Base-by-base conservation (phyloP, 139 green algal species). In the Chlamydomonas applanata region DNA sequence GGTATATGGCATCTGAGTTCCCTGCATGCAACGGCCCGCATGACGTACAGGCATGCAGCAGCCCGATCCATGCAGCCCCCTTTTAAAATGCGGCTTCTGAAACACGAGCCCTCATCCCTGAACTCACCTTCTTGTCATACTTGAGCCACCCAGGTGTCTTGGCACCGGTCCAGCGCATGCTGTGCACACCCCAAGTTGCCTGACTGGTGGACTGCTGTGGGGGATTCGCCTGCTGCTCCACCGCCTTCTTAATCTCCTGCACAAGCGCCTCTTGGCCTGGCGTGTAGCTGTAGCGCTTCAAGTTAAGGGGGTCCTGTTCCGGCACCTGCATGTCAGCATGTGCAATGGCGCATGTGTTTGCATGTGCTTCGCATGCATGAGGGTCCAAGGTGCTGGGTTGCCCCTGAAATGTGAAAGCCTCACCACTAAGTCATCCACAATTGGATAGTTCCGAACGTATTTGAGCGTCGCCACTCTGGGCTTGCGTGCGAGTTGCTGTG, bases 101-200 rank as follows among this genome's bases (percentile, higher is more conserved):
- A n/a, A n/a, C n/a, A n/a, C n/a, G n/a, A n/a, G n/a, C n/a, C n/a
- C 40, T 49, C 7, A 7, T 59, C 2, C 25, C 60, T 35, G 14
- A 32, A 40, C 75, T 14, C 24, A 73, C 71, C 71, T 78, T 75
- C 16, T 69, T 71, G 52, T 75, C 52, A n/a, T 78, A 71, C 27
- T 75, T 3, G 7, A 82, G 56, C 77, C 71, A 82, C 25, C 64
- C 71, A 14, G 77, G 77, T 19, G 64, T 69, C n/a, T 77, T 82
- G 16, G 22, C 13, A 11, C 59, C 57, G 20, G 68, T 79, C 74
- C 65, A 74, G 44, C 30, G 46, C 30, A 52, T 49, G 25, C n/a
- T 65, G 7, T 65, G 52, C 2, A 65, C 14, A 13, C 68, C 59
- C 36, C 36, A 63, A 19, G 57, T 67, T n/a, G 19, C 67, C 14